These are phyloP conservation scores for Globisporangium cylindrosporum DNA, from an alignment of 352 stramenopile species.

Conservation along the genomic window DNA sequence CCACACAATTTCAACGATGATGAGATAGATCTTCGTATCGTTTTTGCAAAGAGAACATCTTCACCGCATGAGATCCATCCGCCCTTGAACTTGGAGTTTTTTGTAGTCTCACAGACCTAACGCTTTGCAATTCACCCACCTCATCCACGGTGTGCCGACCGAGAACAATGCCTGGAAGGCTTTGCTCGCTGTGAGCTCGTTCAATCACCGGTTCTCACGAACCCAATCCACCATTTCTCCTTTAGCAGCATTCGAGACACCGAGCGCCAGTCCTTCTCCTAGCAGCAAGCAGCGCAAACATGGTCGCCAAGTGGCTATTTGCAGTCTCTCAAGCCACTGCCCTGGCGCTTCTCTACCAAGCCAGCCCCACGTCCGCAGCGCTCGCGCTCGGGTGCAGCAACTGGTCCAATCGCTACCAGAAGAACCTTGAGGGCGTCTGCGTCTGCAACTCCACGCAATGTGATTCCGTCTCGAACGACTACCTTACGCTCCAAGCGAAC, in stretches of 20 bases:
- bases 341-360: background rate
- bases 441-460: slow-evolving; percentile 53
- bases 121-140: no score
- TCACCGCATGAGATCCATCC: background rate
- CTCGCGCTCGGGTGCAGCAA: slow-evolving; percentile 29
- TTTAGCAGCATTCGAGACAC: background rate
- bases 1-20: background rate
- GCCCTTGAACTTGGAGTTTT: background rate
- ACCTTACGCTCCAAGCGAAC: slow-evolving; percentile 30
- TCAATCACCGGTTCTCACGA: background rate
- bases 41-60: background rate
- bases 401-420: slow-evolving; percentile 46
- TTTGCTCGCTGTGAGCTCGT: background rate
- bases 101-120: background rate
- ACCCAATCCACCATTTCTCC: background rate
- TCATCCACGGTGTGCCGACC: background rate
- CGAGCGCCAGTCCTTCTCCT: background rate
- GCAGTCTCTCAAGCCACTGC: background rate
- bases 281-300: background rate
- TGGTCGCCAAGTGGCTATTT: slow-evolving; percentile 14
- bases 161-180: background rate
- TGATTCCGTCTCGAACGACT: slow-evolving; percentile 50
- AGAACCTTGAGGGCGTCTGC: slow-evolving; percentile 46
- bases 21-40: background rate
- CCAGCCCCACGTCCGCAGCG: slow-evolving; percentile 4